These are phyloP conservation scores for Paraconiothyrium sp. DNA, from an alignment of 2,329 filamentous ascomycete genomes.

Conservation along the genomic window DNA sequence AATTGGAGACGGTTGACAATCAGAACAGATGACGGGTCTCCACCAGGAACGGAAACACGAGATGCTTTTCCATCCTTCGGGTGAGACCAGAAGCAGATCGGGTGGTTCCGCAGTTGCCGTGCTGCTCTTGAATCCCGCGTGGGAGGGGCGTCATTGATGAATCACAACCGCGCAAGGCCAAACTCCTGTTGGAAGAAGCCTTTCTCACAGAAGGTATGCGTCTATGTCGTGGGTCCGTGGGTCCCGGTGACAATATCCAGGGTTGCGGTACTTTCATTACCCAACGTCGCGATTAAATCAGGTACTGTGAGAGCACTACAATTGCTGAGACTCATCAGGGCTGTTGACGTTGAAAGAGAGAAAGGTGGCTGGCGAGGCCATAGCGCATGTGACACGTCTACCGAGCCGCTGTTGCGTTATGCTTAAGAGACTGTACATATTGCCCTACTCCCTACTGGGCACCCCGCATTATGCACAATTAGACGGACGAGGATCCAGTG, in stretches of 20 bases:
- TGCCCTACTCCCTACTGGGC: conserved; percentile 17
- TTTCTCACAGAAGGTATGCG: background rate
- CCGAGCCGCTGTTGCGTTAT: conserved; percentile 5
- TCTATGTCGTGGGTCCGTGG: background rate
- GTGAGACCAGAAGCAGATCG: conserved; percentile 7
- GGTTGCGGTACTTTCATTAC: background rate
- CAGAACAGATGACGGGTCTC: background rate
- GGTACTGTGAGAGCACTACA: background rate
- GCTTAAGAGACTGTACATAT: background rate
- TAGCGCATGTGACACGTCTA: conserved; percentile 16
- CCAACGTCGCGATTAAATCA: background rate
- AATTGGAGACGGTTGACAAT: background rate
- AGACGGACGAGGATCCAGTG: conserved; percentile 15
- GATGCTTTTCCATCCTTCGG: background rate
- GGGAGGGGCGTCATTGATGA: conserved; percentile 1
- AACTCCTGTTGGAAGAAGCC: background rate
- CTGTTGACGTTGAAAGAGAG: background rate
- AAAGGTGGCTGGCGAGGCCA: conserved; percentile 1
- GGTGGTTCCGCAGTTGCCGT: conserved; percentile 9
- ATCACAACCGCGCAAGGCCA: background rate
- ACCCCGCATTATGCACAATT: conserved; percentile 22
- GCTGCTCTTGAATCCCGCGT: conserved; percentile 10
- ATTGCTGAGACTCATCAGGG: background rate
- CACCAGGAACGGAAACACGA: background rate
- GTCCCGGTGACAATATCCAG: background rate